phyloP scores from a whole-genome alignment of 2,329 filamentous ascomycete species.

The Clarireedia homoeocarpa region DNA sequence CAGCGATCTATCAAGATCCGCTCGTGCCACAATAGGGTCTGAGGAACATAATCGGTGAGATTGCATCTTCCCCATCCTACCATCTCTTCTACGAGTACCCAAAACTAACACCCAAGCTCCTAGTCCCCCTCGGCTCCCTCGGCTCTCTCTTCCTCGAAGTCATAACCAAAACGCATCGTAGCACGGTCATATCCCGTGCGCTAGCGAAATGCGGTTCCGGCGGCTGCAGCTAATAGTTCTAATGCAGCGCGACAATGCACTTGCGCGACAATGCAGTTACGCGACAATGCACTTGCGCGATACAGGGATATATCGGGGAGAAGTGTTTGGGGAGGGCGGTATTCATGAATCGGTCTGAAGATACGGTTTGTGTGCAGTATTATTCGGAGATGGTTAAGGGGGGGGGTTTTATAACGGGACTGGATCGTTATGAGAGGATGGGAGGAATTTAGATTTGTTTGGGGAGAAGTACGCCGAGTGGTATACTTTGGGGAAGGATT shows the following conservation, averaged over 20 bases:
- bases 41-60: constrained; percentile 17
- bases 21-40: constrained; percentile 19
- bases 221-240: constrained; percentile 43
- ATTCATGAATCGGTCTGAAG: constrained; percentile 28
- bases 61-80: background rate
- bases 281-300: constrained; percentile 30
- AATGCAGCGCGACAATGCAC: constrained; percentile 32
- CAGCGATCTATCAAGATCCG: constrained; percentile 17
- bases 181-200: constrained; percentile 31
- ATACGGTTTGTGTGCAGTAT: constrained; percentile 34
- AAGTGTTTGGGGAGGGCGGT: constrained; percentile 29
- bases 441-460: constrained; percentile 29
- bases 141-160: no score
- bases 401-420: constrained; percentile 13
- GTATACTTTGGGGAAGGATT: constrained; percentile 37
- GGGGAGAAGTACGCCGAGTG: constrained; percentile 34
- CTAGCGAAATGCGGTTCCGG: constrained; percentile 36
- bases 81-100: no score
- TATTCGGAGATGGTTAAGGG: constrained; percentile 35
- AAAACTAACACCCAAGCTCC: background rate
- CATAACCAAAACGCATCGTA: background rate
- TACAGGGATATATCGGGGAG: constrained; percentile 31
- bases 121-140: no score
- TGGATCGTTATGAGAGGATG: constrained; percentile 12
- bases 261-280: constrained; percentile 30